Conservation (phyloP, 2,329 filamentous ascomycete genomes). For the Aspergillus alliaceus region DNA sequence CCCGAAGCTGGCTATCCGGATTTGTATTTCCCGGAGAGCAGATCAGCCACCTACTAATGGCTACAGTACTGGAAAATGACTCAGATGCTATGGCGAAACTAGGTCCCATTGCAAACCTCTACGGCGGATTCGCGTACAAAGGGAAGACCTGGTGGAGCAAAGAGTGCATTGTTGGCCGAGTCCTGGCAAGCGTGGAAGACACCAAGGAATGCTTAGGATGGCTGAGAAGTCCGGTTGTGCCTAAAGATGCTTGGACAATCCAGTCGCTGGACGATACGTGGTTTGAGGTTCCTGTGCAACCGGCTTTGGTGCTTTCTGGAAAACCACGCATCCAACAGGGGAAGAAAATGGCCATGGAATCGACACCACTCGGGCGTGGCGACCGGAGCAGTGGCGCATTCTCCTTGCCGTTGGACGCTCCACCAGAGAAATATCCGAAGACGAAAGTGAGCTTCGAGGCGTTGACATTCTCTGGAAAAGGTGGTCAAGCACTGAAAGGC, state of each 20-base stretch:
- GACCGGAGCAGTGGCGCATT: constrained; percentile 39
- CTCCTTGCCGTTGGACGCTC: constrained; percentile 37
- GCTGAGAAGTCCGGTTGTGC: constrained; percentile 47
- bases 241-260: constrained; percentile 31
- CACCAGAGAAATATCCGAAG: constrained; percentile 6
- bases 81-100: constrained; percentile 48
- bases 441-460: constrained; percentile 22
- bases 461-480: constrained; percentile 26
- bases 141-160: constrained; percentile 59
- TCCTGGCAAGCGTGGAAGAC: constrained; percentile 48
- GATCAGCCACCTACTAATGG: constrained; percentile 56
- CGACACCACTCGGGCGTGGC: constrained; percentile 41
- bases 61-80: constrained; percentile 57
- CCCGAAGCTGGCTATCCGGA: constrained; percentile 56
- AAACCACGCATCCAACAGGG: constrained; percentile 47
- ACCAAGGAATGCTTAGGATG: constrained; percentile 57
- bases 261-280: constrained; percentile 45
- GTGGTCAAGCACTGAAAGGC: constrained; percentile 11
- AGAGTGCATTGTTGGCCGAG: constrained; percentile 53
- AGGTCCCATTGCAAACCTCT: constrained; percentile 53
- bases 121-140: constrained; percentile 55
- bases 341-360: constrained; percentile 38
- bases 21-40: constrained; percentile 56
- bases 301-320: constrained; percentile 24
- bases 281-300: constrained; percentile 48